Conservation (phyloP, 2,329 filamentous ascomycete species). For the Fusarium sarcochroum region DNA sequence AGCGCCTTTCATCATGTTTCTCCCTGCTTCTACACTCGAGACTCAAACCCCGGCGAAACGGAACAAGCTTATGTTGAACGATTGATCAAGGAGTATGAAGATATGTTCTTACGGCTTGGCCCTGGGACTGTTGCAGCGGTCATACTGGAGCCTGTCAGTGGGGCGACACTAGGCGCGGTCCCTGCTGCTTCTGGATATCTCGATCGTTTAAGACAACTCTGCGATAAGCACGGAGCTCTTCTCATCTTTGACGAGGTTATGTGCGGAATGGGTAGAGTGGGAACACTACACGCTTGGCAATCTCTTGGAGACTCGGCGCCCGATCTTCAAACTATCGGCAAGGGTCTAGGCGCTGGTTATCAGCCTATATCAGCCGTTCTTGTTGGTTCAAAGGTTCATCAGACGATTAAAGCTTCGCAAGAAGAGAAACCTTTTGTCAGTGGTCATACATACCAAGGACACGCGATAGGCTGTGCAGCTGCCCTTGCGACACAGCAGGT, state of each 20-base stretch:
- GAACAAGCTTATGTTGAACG: background rate
- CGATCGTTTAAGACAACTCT: constrained; percentile 59
- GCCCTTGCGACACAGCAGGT: too few relatives aligned
- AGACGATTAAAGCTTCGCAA: background rate
- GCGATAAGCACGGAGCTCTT: constrained; percentile 64
- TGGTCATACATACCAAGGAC: background rate
- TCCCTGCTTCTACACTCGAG: background rate
- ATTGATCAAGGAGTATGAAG: constrained; percentile 54
- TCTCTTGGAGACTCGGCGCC: constrained; percentile 62
- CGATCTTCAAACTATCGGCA: constrained; percentile 71
- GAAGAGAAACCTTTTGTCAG: background rate
- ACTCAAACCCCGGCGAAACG: background rate
- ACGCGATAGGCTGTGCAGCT: background rate
- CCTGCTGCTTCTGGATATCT: constrained; percentile 65
- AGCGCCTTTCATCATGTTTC: background rate
- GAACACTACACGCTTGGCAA: constrained; percentile 72
- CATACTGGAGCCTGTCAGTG: constrained; percentile 60
- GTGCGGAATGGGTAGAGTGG: constrained; percentile 73
- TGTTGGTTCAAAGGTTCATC: constrained; percentile 52
- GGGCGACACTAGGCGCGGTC: constrained; percentile 64
- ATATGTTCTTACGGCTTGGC: constrained; percentile 58
- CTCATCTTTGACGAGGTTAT: constrained; percentile 71
- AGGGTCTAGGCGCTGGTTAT: constrained; percentile 70
- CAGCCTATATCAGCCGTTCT: constrained; percentile 68
- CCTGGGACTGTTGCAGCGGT: constrained; percentile 60